These are phyloP conservation scores for Zymoseptoria brevis DNA, from an alignment of 2,329 filamentous ascomycete species.

Conservation along the genomic window DNA sequence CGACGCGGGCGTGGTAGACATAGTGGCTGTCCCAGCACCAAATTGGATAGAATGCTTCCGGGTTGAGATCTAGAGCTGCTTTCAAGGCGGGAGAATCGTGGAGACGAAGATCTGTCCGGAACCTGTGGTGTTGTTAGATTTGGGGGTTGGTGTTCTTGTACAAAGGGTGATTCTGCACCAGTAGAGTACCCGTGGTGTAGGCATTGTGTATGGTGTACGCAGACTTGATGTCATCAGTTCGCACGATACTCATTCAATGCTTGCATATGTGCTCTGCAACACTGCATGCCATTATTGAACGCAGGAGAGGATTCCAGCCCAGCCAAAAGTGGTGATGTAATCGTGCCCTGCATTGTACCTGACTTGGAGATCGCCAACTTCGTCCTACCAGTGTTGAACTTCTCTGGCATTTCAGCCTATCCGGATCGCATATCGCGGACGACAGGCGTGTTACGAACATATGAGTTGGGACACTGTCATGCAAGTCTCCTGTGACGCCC, in stretches of 20 bases:
- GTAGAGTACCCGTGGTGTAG: slow-evolving; percentile 55
- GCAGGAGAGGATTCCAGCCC: not conserved
- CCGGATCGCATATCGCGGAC: too few relatives aligned
- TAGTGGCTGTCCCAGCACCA: slow-evolving; percentile 65
- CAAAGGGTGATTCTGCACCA: slow-evolving; percentile 39
- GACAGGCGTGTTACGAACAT: too few relatives aligned
- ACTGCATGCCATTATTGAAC: not conserved
- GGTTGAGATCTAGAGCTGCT: slow-evolving; percentile 62
- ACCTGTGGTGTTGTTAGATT: slow-evolving; percentile 27
- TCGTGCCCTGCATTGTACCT: not conserved
- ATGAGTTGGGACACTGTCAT: too few relatives aligned
- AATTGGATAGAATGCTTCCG: slow-evolving; percentile 65
- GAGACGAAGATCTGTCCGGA: slow-evolving; percentile 67
- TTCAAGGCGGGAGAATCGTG: slow-evolving; percentile 69
- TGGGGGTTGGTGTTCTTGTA: not conserved
- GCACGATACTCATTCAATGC: not conserved
- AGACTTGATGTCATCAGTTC: not conserved
- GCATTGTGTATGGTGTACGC: slow-evolving; percentile 10
- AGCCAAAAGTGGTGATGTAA: not conserved
- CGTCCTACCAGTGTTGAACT: too few relatives aligned
- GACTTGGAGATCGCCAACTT: not conserved
- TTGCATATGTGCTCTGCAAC: not conserved
- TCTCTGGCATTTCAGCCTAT: too few relatives aligned
- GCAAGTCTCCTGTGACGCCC: too few relatives aligned
- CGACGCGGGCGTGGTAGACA: slow-evolving; percentile 62